Conservation (phyloP, 345 rosid species). For the Alliaria petiolata region DNA sequence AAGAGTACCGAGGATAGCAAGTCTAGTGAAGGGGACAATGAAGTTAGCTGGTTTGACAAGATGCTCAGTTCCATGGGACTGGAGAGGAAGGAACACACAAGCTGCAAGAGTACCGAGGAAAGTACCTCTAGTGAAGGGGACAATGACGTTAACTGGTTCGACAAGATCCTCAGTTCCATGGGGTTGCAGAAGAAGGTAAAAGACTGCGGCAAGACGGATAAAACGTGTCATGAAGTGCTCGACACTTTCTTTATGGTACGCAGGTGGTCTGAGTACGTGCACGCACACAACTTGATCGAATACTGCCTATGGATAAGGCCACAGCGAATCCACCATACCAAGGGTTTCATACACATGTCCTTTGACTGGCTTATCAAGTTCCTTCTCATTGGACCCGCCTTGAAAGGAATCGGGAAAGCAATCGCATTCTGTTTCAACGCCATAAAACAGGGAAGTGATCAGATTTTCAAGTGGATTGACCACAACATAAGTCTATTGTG, state of each 20-base stretch:
- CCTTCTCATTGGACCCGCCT: neutral
- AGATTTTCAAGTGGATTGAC: neutral
- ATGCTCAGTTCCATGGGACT: too few species aligned
- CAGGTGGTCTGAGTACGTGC: constrained; percentile 53
- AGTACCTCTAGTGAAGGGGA: too few species aligned
- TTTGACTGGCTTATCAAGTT: neutral
- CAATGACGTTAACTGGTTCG: neutral
- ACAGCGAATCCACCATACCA: constrained; percentile 19
- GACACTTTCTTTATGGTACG: constrained; percentile 34
- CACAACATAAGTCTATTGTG: neutral
- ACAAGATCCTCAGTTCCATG: neutral
- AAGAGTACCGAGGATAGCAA: neutral
- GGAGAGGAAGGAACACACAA: too few species aligned
- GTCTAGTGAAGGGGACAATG: too few species aligned
- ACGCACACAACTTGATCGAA: constrained; percentile 46
- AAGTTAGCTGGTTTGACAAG: too few species aligned
- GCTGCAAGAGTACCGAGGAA: neutral
- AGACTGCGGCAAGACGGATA: neutral
- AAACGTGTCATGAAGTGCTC: constrained; percentile 8
- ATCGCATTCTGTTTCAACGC: neutral
- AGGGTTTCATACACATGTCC: neutral
- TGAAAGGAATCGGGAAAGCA: neutral
- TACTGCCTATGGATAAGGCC: constrained; percentile 40
- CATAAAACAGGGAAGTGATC: neutral
- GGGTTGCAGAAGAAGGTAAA: neutral